A percentile compares a stretch with the other conserved stretches of the same genome.
Conservation (phyloP, 306 rosid genomes). For the Pachyrhizus erosus region DNA sequence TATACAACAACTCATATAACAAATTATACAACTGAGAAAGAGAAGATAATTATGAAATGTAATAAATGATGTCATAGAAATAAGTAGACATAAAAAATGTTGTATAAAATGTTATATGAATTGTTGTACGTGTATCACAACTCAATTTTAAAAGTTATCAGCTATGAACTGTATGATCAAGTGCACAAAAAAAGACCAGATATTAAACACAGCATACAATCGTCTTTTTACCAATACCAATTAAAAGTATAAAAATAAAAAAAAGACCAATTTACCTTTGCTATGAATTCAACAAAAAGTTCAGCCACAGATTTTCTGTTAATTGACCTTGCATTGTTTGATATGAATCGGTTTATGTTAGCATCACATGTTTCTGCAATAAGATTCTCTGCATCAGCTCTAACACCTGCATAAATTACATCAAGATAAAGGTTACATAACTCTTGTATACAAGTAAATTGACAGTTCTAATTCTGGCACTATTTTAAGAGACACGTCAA, state of each 20-base stretch:
- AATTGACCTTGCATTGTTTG: slow-evolving; percentile 51
- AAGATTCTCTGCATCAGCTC: slow-evolving; percentile 62
- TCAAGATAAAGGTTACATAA: slow-evolving; percentile 22
- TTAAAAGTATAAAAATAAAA: slow-evolving; percentile 30
- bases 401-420: slow-evolving; percentile 69
- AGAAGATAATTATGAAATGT: not conserved
- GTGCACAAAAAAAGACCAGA: not conserved
- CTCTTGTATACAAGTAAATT: not conserved
- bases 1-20: not conserved
- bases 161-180: slow-evolving; percentile 1
- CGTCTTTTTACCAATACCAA: slow-evolving; percentile 11
- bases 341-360: slow-evolving; percentile 54
- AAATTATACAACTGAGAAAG: not conserved
- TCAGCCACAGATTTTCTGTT: slow-evolving; percentile 74
- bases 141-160: not conserved
- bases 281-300: slow-evolving; percentile 76
- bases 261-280: slow-evolving; percentile 57
- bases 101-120: not conserved
- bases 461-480: not conserved
- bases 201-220: slow-evolving; percentile 27
- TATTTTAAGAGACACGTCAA: slow-evolving; percentile 18
- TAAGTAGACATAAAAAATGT: too few species aligned
- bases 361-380: slow-evolving; percentile 63
- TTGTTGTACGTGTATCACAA: not conserved
- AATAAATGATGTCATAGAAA: too few species aligned